A percentile compares a stretch with the other conserved stretches of the same genome.
Evolutionary conservation across 2,329 filamentous ascomycete genomes (phyloP).

Genomic region (Sphaceloma murrayae): DNA sequence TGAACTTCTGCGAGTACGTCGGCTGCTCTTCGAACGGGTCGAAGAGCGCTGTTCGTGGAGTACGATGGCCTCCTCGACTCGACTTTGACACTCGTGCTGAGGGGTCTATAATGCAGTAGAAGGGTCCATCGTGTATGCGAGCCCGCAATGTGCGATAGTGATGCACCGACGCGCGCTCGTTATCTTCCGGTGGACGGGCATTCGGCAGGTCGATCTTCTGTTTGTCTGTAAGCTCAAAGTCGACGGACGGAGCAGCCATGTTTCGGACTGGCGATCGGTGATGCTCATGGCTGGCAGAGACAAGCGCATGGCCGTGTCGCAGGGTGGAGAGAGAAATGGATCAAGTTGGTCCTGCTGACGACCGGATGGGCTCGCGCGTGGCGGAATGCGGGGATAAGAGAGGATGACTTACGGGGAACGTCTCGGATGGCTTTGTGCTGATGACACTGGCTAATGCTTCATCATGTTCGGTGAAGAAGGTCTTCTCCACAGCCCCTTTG

Average conservation of each 20-base stretch:
- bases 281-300: background rate
- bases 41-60: slow-evolving; percentile 35
- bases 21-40: slow-evolving; percentile 55
- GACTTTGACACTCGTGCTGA: slow-evolving; percentile 35
- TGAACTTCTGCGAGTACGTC: slow-evolving; percentile 48
- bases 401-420: slow-evolving; percentile 31
- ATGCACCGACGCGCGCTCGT: slow-evolving; percentile 41
- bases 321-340: background rate
- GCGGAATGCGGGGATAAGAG: slow-evolving; percentile 12
- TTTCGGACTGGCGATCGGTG: no score
- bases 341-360: background rate
- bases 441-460: slow-evolving; percentile 29
- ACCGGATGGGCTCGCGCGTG: background rate
- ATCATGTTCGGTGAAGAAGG: slow-evolving; percentile 33
- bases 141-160: slow-evolving; percentile 45
- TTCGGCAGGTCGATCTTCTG: slow-evolving; percentile 27
- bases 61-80: background rate
- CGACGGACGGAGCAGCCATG: background rate
- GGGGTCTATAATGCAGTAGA: slow-evolving; percentile 47
- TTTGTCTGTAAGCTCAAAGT: slow-evolving; percentile 4
- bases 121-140: slow-evolving; percentile 49
- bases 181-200: slow-evolving; percentile 32
- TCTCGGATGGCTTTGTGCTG: slow-evolving; percentile 31
- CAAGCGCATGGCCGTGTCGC: background rate
- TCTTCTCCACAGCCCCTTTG: slow-evolving; percentile 27